Conservation (phyloP, 495 filamentous ascomycete species). For the Talaromyces proteolyticus region DNA sequence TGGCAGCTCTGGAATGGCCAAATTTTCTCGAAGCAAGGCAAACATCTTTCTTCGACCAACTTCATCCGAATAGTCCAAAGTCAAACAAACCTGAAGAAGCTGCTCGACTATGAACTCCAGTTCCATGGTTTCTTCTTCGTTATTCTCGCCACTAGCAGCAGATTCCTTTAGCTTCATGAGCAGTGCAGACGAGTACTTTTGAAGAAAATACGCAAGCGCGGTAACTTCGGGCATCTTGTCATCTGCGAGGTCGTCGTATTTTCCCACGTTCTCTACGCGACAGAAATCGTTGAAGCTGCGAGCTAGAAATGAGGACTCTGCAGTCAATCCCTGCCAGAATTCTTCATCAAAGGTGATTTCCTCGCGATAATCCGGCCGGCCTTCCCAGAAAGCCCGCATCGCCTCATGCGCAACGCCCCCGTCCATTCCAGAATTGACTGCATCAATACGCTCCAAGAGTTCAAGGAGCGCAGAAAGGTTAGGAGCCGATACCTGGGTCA, state of each 20-base stretch:
- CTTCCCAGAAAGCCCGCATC: slow-evolving; percentile 94
- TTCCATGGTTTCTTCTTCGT: slow-evolving; percentile 76
- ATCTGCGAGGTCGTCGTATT: slow-evolving; percentile 66
- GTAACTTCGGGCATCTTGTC: slow-evolving; percentile 96
- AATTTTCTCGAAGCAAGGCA: slow-evolving; percentile 71
- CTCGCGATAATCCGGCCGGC: slow-evolving; percentile 84
- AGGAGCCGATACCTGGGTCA: slow-evolving; percentile 49
- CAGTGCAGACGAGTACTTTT: slow-evolving; percentile 70
- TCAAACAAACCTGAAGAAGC: slow-evolving; percentile 84
- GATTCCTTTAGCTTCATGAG: slow-evolving; percentile 59
- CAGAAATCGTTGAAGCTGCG: slow-evolving; percentile 94
- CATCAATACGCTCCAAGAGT: slow-evolving; percentile 88
- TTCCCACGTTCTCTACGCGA: slow-evolving; percentile 59
- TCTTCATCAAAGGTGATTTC: slow-evolving; percentile 72
- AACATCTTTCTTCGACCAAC: slow-evolving; percentile 95
- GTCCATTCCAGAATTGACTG: slow-evolving; percentile 84
- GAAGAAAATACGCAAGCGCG: slow-evolving; percentile 74
- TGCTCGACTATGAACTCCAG: slow-evolving; percentile 95
- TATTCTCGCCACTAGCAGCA: slow-evolving; percentile 51
- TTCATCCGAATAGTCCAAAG: slow-evolving; percentile 92
- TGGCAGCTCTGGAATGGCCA: slow-evolving; percentile 81
- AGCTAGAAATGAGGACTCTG: slow-evolving; percentile 81
- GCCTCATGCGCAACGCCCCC: slow-evolving; percentile 86
- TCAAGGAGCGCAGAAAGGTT: slow-evolving; percentile 76
- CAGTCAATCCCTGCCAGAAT: slow-evolving; percentile 82